Evolutionary conservation across 2,329 filamentous ascomycete genomes (phyloP), one percentile per base, ranked within the genome.

Genomic region (Cryphonectria naterciae): DNA sequence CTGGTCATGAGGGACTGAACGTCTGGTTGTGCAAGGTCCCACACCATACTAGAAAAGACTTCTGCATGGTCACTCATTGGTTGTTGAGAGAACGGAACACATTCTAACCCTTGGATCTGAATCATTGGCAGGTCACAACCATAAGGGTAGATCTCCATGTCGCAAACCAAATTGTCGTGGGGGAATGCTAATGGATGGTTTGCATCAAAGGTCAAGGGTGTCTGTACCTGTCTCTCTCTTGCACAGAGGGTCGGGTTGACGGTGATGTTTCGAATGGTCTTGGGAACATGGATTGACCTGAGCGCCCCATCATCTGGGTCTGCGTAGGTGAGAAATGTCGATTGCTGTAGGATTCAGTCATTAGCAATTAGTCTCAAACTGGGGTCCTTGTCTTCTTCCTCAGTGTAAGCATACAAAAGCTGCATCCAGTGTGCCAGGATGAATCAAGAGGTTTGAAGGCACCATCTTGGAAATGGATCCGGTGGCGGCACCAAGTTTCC

Each of bases 21-120:
- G 11, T 64, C 62, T 49, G 62, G 39, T 17, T 43, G 4, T 25
- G 66, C 66, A 19, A 49, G 11, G n/a, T n/a, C 66, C 66, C 66
- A 68, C 5, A 32, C 7, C 5, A 35, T 35, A 6, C n/a, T 28
- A 15, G 39, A 46, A 13, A 68, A 68, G 15, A 46, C 17, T 17
- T 19, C n/a, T 19, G 15, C 43, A 4, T 68, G 39, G 25, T 62
- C 66, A 1, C 32, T 35, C 1, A 22, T 13, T 2, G 37, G 19
- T 4, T 15, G 22, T 13, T 19, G 52, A 7, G 66, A 61, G 28
- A 68, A 49, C 8, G 66, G 66, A 22, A 68, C 17, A 13, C 54
- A 61, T 15, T 61, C 39, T 0, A 68, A 22, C 22, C 22, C 66
- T 37, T 68, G 37, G 5, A 68, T n/a, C 22, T 62, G 66, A n/a